Evolutionary conservation across 371 early-diverging fungal species (phyloP), one percentile per base, ranked within the genome.

Genomic region (Synchytrium microbalum): DNA sequence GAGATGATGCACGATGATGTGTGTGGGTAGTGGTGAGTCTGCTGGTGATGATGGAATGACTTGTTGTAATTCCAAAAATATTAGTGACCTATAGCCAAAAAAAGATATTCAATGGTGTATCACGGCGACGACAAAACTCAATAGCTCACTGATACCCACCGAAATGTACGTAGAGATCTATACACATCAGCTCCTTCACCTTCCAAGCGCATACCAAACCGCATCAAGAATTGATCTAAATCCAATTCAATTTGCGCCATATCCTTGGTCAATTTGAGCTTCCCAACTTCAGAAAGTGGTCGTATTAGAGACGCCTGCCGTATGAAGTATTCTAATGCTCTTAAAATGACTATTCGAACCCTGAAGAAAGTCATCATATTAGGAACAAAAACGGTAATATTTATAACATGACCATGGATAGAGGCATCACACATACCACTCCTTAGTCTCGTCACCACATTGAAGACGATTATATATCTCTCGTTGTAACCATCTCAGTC

Each of bases 221-320:
- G 5, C 46, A 38, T 38, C 46, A 38, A 38, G 46, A 38, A 38
- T 19, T 38, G 46, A 38, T 38, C 46, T 19, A 38, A 38, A 38
- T 38, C 46, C 68, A 83, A 86, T 63, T 88, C 88, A 25, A 88
- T 66, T 64, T 86, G 86, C n/a, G 86, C 82, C 81, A 88, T 80
- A 65, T 88, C 88, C 24, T 77, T 74, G 52, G 86, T 81, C 29
- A 88, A 67, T 58, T 81, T 78, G 51, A 86, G 69, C 69, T 86
- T 85, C 51, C 86, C 85, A 5, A 29, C 5, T 56, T 56, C 56
- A 29, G 56, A 56, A 5, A 56, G 24, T 13, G 56, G 29, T 56
- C 29, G 8, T 8, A 56, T 13, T 10, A 56, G 56, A 65, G 80
- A 81, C 3, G 81, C 84, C 69, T 88, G 85, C 30, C 82, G 79